These are phyloP conservation scores for Hypoxylon crocopeplum DNA, from an alignment of 495 filamentous ascomycete genomes.

Conservation along the genomic window DNA sequence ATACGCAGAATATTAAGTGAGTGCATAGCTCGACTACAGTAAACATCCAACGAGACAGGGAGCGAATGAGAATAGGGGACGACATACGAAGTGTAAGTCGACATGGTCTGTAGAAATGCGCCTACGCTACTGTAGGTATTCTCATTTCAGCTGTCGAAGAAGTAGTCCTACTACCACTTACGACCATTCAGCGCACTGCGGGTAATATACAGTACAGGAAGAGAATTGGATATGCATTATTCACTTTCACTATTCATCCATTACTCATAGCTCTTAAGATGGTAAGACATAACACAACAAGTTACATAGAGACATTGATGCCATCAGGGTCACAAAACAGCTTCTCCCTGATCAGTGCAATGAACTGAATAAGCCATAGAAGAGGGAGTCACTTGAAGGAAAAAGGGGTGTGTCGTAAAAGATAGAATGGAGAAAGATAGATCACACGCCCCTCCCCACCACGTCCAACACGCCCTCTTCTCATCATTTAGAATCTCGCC, in stretches of 20 bases:
- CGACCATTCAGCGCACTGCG: too few species aligned
- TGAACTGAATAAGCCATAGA: slow-evolving; percentile 16
- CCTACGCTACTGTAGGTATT: too few species aligned
- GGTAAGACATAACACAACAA: too few species aligned
- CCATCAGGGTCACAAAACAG: slow-evolving; percentile 19
- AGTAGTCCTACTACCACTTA: too few species aligned
- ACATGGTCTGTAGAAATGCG: too few species aligned
- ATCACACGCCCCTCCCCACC: slow-evolving; percentile 34
- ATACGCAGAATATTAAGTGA: slow-evolving; percentile 8
- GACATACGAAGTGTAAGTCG: too few species aligned
- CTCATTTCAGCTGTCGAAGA: too few species aligned
- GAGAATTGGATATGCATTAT: neutral
- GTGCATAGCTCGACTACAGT: slow-evolving; percentile 27
- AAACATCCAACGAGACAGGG: slow-evolving; percentile 20
- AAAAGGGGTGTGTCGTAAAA: slow-evolving; percentile 25
- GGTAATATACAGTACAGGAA: too few species aligned
- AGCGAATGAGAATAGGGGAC: slow-evolving; percentile 29
- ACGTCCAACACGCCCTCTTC: slow-evolving; percentile 6
- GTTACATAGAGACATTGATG: neutral
- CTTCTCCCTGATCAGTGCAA: slow-evolving; percentile 1
- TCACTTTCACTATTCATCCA: too few species aligned
- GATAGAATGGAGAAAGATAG: slow-evolving; percentile 21
- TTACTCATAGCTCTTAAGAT: too few species aligned
- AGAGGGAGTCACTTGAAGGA: slow-evolving; percentile 22
- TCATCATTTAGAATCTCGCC: slow-evolving; percentile 14